Base-by-base conservation (phyloP, 768 basidiomycete species). In the Chlorophyllum brunneum region DNA sequence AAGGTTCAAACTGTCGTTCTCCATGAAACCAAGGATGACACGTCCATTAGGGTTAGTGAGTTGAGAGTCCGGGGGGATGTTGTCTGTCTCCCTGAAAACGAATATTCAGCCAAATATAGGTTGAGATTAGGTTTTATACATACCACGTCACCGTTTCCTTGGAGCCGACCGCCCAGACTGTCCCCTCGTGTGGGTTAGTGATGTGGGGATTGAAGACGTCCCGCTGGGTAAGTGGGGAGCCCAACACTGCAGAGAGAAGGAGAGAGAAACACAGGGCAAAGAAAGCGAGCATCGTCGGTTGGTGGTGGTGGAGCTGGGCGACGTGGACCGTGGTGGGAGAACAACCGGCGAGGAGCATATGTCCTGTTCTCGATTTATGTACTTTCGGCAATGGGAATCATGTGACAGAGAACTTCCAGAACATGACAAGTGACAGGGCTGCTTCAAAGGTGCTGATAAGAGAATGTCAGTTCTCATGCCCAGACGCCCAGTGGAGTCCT, bases 81-180 rank as follows among this genome's bases (percentile, higher is more conserved):
- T 61, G 16, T 73, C 68, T 9, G 76, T 79, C 50, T 83, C 73
- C 83, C 82, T 83, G 40, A 6, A 7, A 7, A 10, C 15, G 22
- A 5, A 40, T 13, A 2, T n/a, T 40, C 38, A 51, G 37, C 33
- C 16, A 38, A 11, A 20, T 43, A 56, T 46, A 39, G n/a, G 15
- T 16, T 41, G 34, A 42, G 43, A 18, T 11, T 27, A 23, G 13
- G 8, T 18, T 23, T 11, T 10, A 2, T 7, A 65, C 75, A 48
- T 54, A 81, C 83, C 83, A 86, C 5, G 74, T 75, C 43, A 83
- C 81, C 15, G 65, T 73, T 55, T 75, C 72, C 2, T 56, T 66
- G 6, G 69, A 54, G 1, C 82, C 82, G 16, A 73, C 66, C 9
- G 61, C 63, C 83, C 83, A 86, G 15, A 79, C 69, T 1, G 77